phyloP scores from a whole-genome alignment of 176 grass and related monocot species.

The Saccharum spontaneum region DNA sequence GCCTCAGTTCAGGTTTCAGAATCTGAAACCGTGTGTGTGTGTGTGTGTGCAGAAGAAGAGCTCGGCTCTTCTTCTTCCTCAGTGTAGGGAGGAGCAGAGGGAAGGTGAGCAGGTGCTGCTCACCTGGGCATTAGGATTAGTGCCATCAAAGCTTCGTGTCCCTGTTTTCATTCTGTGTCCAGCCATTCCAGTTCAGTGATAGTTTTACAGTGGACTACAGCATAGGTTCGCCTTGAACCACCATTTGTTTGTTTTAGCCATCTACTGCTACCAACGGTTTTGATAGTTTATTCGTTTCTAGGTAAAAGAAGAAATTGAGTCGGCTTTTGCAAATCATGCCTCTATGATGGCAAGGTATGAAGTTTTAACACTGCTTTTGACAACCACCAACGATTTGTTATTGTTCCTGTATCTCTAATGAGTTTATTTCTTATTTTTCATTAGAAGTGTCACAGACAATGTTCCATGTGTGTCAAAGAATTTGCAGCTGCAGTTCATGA shows the following conservation, averaged over 20 bases:
- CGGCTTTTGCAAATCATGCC: conserved; percentile 70
- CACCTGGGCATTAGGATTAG: too few relatives aligned
- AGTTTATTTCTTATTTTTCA: conserved; percentile 39
- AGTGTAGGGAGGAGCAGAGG: too few relatives aligned
- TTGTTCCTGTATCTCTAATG: conserved; percentile 22
- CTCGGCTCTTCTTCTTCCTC: too few relatives aligned
- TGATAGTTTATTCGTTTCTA: conserved; percentile 43
- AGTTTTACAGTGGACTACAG: conserved; percentile 1
- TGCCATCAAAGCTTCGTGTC: not conserved
- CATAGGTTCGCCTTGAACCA: not conserved
- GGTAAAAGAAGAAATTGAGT: conserved; percentile 98
- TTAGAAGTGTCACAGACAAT: conserved; percentile 53
- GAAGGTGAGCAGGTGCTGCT: too few relatives aligned
- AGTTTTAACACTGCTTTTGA: not conserved
- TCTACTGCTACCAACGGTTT: not conserved
- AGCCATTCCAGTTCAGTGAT: not conserved
- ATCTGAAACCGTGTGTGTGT: too few relatives aligned
- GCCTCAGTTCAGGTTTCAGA: too few relatives aligned
- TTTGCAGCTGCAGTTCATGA: conserved; percentile 79
- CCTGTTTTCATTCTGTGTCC: not conserved
- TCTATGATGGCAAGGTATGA: conserved; percentile 58
- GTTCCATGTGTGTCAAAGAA: conserved; percentile 46
- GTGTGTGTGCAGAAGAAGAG: too few relatives aligned
- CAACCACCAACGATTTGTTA: not conserved
- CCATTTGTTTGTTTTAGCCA: conserved; percentile 8